These are phyloP conservation scores for Boehmeria nivea DNA, from an alignment of 306 rosid genomes.

Conservation along the genomic window DNA sequence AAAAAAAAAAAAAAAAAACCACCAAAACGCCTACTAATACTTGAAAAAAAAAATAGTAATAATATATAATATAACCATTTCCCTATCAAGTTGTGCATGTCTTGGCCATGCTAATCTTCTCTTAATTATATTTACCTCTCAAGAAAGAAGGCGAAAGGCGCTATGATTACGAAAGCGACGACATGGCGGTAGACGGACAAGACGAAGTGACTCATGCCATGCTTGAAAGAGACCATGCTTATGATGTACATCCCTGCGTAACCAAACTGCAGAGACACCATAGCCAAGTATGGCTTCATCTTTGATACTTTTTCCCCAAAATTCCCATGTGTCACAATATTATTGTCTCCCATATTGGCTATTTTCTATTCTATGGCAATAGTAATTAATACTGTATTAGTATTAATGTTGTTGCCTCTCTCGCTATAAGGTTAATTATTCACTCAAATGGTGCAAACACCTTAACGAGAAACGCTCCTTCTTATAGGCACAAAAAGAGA, in stretches of 20 bases:
- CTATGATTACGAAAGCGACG: constrained; percentile 55
- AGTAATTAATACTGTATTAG: too few species aligned
- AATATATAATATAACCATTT: too few species aligned
- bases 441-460: too few species aligned
- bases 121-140: constrained; percentile 48
- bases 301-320: constrained; percentile 25
- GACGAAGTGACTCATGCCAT: constrained; percentile 87
- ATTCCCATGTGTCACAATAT: neutral
- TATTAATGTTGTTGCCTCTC: neutral
- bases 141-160: constrained; percentile 73
- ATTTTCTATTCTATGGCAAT: neutral
- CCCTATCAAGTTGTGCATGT: too few species aligned
- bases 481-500: constrained; percentile 39
- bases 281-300: constrained; percentile 77
- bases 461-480: constrained; percentile 24
- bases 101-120: neutral
- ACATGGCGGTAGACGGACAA: constrained; percentile 86
- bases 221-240: constrained; percentile 80
- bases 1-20: too few species aligned
- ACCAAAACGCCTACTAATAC: too few species aligned
- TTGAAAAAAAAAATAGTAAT: too few species aligned
- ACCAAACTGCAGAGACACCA: constrained; percentile 81
- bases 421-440: too few species aligned
- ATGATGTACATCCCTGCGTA: constrained; percentile 89
- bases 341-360: constrained; percentile 42